Conservation (phyloP, 176 grass and related monocot genomes). For the Juncus effusus region DNA sequence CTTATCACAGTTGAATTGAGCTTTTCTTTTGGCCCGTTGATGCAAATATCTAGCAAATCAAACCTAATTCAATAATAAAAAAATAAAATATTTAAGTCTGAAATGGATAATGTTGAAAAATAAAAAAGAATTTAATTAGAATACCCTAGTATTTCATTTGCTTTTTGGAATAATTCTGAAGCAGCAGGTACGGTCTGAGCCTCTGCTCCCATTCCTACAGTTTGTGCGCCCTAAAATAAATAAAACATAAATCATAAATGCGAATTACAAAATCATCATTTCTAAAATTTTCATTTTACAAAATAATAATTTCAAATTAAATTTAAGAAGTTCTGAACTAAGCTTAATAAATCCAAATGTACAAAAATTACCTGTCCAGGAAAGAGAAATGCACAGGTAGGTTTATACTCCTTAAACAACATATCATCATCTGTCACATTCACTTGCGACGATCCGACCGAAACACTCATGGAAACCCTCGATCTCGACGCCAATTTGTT, state of each 20-base stretch:
- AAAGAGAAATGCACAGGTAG: constrained; percentile 78
- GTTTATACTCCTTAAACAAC: constrained; percentile 78
- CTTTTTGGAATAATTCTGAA: constrained; percentile 70
- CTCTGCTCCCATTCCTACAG: constrained; percentile 86
- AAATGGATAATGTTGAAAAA: background rate
- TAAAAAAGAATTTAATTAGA: constrained; percentile 7
- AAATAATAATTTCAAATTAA: background rate
- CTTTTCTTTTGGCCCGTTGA: constrained; percentile 90
- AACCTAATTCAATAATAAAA: constrained; percentile 39
- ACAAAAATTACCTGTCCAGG: constrained; percentile 66
- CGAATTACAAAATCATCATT: background rate
- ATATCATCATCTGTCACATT: constrained; percentile 31
- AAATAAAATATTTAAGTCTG: constrained; percentile 12
- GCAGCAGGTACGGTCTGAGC: constrained; percentile 62
- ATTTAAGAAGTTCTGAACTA: constrained; percentile 4
- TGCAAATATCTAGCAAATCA: constrained; percentile 83
- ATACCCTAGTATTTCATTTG: constrained; percentile 91
- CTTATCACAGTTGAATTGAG: constrained; percentile 93
- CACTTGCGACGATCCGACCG: constrained; percentile 43
- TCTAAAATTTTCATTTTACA: constrained; percentile 1
- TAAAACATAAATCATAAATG: constrained; percentile 7
- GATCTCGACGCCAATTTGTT: constrained; percentile 45
- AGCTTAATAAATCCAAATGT: constrained; percentile 18
- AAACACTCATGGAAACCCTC: constrained; percentile 50
- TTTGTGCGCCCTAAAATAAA: constrained; percentile 75